Conservation (phyloP, 208 protist genomes). For the Acanthamoeba lenticulata region DNA sequence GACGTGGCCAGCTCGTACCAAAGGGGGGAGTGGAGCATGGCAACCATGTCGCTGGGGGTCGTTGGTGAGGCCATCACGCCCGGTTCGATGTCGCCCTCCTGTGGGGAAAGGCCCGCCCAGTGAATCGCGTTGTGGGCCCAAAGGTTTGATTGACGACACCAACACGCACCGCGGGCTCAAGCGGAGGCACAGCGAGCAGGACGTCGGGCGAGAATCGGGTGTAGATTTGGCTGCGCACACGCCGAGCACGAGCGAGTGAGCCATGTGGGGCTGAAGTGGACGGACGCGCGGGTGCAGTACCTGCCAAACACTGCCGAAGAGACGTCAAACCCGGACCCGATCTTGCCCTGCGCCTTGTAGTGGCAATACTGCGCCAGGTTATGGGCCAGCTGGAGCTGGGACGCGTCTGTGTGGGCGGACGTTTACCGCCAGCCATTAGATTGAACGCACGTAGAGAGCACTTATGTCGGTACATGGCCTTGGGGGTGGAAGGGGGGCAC, state of each 20-base stretch:
- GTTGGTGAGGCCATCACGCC: conserved; percentile 73
- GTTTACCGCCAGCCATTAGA: too few species aligned
- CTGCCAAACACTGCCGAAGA: conserved; percentile 94
- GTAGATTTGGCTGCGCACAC: conserved; percentile 54
- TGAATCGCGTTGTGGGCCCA: too few species aligned
- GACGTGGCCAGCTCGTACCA: neutral
- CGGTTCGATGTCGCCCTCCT: neutral
- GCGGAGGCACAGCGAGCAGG: neutral
- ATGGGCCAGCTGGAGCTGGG: conserved; percentile 85
- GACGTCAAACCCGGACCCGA: conserved; percentile 97
- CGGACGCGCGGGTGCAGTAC: too few species aligned
- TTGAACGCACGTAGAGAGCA: too few species aligned
- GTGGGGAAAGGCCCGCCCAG: too few species aligned
- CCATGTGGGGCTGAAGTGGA: too few species aligned
- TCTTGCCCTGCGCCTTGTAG: conserved; percentile 95
- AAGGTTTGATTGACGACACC: too few species aligned
- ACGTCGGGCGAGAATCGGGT: conserved; percentile 75
- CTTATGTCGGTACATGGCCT: too few species aligned
- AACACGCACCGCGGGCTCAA: neutral
- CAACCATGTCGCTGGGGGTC: conserved; percentile 62
- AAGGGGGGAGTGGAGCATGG: conserved; percentile 75
- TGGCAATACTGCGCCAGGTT: conserved; percentile 94
- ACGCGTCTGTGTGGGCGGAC: neutral
- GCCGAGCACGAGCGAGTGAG: neutral
- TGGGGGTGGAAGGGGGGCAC: too few species aligned